Base-by-base conservation (phyloP, 805 yeast species). In the Candida michaelii region DNA sequence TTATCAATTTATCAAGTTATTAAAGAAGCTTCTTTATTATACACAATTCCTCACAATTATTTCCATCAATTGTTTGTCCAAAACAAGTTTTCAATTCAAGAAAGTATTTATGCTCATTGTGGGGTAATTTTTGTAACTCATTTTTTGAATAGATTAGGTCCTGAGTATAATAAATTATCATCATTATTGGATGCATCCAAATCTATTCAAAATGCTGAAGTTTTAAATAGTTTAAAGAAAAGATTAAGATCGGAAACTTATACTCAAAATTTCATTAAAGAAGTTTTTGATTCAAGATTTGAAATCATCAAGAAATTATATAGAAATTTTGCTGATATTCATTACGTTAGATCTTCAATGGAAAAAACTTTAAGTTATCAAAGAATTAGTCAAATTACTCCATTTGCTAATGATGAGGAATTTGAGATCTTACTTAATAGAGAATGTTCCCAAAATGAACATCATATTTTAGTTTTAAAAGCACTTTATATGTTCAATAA, bases 101-200 rank as follows among this genome's bases (percentile, higher is more conserved):
- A 93, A 68, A 81, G 90, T 35, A 83, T 89, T 44, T 93, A 93
- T 62, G 95, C 97, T 34, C 98, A 91, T 63, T 85, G 89, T 63
- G 96, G 91, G 55, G 84, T 86, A 34, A 86, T 89, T 47, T 91
- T 93, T 60, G 95, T 89, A 39, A 84, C 95, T 27, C 98, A 93
- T 66, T 93, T 91, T 70, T 77, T 91, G 64, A 93, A 93, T 72
- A 79, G 98, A 60, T 76, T 91, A 59, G 97, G 98, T 23, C 81
- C 95, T 2, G 97, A 90, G 65, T 90, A 86, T 65, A 79, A 74
- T 52, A 76, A 88, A 35, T 73, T 91, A 58, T 65, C 80, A 46
- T 67, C 74, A 25, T 72, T 89, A 47, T 73, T 90, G 45, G 84
- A 82, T 51, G 72, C 82, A 23, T 66, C 77, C 36, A 75, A 76